Base-by-base conservation (phyloP, 2,329 filamentous ascomycete species). In the Aschersonia sp. region DNA sequence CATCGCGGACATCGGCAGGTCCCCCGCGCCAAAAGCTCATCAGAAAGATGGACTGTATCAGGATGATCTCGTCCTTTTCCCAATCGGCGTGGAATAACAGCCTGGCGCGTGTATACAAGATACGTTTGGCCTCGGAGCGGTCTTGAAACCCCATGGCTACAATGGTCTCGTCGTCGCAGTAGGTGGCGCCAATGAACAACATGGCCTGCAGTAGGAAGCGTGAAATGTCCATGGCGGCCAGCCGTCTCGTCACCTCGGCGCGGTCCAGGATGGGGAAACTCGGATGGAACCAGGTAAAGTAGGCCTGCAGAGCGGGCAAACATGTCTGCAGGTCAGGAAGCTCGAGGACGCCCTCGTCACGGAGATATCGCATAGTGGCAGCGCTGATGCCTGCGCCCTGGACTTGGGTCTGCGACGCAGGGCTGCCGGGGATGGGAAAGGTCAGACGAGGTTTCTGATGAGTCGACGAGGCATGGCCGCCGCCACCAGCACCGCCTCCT, bases 271-370 rank as follows among this genome's bases (percentile, higher is more conserved):
- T 65, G 0, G 75, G 73, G 45, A 77, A 78, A 47, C 71, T 72
- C 0, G 75, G 73, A 51, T 78, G 75, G 47, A 77, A 77, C 68
- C 73, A 75, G 29, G 64, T 61, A 48, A 78, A 78, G 58, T 77
- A 78, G 0, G 73, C 73, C 20, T 67, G 60, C 1, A 77, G 54
- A 0, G 74, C 61, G 1, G 63, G 63, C 4, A 70, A 59, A 42
- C 68, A 68, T 20, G 69, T 62, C 2, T 64, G 55, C 10, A 60
- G 52, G 2, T 68, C 62, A 0, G 74, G 73, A 30, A 74, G 68
- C 0, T 66, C 65, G 42, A 77, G 67, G 9, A 59, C 61, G 5
- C 61, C 60, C 43, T 42, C 65, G 35, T 70, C 67, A 9, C 66
- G 67, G 3, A 75, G 68, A 50, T 71, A 74, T 10, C 70, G 67